phyloP scores from a whole-genome alignment of 2,329 filamentous ascomycete species.

The Cytospora piceicola region DNA sequence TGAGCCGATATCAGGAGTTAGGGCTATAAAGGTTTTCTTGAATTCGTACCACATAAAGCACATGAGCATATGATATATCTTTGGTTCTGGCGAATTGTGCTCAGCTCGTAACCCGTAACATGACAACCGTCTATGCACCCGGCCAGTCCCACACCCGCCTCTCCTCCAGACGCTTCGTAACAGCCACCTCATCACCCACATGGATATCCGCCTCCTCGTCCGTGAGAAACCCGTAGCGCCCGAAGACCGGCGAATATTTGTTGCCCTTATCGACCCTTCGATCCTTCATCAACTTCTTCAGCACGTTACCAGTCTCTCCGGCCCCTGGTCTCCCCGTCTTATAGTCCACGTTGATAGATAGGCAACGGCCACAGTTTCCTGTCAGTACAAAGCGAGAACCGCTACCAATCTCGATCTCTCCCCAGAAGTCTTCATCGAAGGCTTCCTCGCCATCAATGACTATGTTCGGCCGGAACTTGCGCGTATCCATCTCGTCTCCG shows the following conservation, averaged over 20 bases:
- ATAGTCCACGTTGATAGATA: constrained; percentile 74
- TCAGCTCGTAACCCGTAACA: not conserved
- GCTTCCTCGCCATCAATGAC: constrained; percentile 63
- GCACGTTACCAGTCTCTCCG: constrained; percentile 61
- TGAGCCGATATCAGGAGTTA: no score
- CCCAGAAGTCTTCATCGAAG: constrained; percentile 77
- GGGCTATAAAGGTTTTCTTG: no score
- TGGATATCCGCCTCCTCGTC: constrained; percentile 44
- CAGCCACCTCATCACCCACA: constrained; percentile 60
- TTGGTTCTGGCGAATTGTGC: not conserved
- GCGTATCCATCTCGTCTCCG: constrained; percentile 59
- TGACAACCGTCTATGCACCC: not conserved
- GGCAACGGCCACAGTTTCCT: constrained; percentile 71
- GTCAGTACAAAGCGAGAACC: constrained; percentile 59
- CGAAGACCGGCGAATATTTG: constrained; percentile 73
- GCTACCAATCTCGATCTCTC: constrained; percentile 54
- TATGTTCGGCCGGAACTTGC: constrained; percentile 75
- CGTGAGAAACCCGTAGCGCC: constrained; percentile 68
- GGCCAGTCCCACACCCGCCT: constrained; percentile 29
- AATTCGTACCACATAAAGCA: no score
- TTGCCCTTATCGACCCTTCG: constrained; percentile 70
- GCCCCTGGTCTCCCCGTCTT: constrained; percentile 61
- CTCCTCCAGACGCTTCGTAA: constrained; percentile 47
- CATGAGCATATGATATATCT: no score
- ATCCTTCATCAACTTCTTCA: constrained; percentile 73